These are phyloP conservation scores for Craspedostauros australis DNA, from an alignment of 108 stramenopile genomes.

Conservation along the genomic window DNA sequence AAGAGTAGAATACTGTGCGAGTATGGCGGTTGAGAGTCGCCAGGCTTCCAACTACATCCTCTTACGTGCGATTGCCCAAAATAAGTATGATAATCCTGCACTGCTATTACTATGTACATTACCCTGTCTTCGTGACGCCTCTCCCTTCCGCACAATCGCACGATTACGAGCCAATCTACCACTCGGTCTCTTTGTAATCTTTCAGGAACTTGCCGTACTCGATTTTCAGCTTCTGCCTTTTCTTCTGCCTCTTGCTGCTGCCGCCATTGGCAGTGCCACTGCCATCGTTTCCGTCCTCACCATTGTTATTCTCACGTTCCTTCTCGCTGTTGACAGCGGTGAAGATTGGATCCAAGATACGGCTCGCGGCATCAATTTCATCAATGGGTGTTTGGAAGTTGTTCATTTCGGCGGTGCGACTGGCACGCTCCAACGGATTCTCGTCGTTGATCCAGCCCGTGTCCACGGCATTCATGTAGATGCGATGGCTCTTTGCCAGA, in stretches of 20 bases:
- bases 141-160: too few relatives aligned
- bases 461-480: constrained; percentile 90
- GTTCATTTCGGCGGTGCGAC: constrained; percentile 68
- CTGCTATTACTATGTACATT: too few relatives aligned
- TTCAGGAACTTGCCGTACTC: constrained; percentile 77
- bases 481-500: constrained; percentile 57
- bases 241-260: too few relatives aligned
- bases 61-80: too few relatives aligned
- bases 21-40: too few relatives aligned
- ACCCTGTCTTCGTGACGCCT: too few relatives aligned
- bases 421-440: constrained; percentile 79
- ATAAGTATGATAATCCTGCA: too few relatives aligned
- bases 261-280: too few relatives aligned
- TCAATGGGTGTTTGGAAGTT: constrained; percentile 90
- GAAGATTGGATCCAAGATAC: constrained; percentile 83
- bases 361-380: constrained; percentile 87
- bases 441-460: constrained; percentile 94
- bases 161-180: too few relatives aligned
- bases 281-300: not conserved
- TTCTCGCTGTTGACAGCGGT: constrained; percentile 37
- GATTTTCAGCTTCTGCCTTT: too few relatives aligned
- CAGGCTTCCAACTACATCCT: too few relatives aligned
- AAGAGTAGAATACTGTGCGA: too few relatives aligned
- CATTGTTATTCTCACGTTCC: constrained; percentile 8
- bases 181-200: constrained; percentile 82